Percentiles rank a stretch among this genome's conserved stretches.
These are phyloP conservation scores for Mycena pura DNA, from an alignment of 768 basidiomycete genomes.

Conservation along the genomic window DNA sequence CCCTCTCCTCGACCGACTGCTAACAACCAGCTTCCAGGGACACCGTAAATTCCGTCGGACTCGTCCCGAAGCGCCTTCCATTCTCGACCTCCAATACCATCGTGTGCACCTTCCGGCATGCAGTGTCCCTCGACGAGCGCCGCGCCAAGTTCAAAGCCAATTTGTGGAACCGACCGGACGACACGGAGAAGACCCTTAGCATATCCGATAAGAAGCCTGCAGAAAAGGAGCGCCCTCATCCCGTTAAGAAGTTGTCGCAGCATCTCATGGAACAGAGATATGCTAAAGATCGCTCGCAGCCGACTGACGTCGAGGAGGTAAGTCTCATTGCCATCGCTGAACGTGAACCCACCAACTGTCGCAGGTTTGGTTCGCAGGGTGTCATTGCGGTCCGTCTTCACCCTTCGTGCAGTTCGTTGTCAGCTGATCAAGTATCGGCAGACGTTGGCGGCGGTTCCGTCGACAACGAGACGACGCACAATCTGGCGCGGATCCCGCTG, in stretches of 20 bases:
- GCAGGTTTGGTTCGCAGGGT: conserved; percentile 31
- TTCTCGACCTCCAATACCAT: conserved; percentile 54
- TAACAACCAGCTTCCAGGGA: conserved; percentile 45
- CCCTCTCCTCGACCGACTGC: not conserved
- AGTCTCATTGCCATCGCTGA: conserved; percentile 42
- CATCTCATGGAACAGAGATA: conserved; percentile 36
- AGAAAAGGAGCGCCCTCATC: conserved; percentile 1
- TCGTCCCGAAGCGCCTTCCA: conserved; percentile 50
- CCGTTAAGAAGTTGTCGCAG: conserved; percentile 12
- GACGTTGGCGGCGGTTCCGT: conserved; percentile 44
- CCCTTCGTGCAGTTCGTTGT: not conserved
- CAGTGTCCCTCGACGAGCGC: conserved; percentile 59
- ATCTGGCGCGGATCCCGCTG: conserved; percentile 60
- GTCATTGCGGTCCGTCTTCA: conserved; percentile 42
- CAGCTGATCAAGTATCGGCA: not conserved
- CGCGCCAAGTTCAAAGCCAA: conserved; percentile 59
- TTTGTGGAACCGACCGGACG: conserved; percentile 42
- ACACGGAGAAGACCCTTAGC: conserved; percentile 39
- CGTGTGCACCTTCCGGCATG: conserved; percentile 59
- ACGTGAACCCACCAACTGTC: not conserved
- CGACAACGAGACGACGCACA: conserved; percentile 35
- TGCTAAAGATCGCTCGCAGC: conserved; percentile 19
- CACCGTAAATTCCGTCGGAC: conserved; percentile 60
- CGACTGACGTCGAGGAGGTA: conserved; percentile 51
- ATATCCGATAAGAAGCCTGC: conserved; percentile 23